Evolutionary conservation across 352 stramenopile species (phyloP), one percentile per base, ranked within the genome.

Genomic region (Phytophthora palmivora): DNA sequence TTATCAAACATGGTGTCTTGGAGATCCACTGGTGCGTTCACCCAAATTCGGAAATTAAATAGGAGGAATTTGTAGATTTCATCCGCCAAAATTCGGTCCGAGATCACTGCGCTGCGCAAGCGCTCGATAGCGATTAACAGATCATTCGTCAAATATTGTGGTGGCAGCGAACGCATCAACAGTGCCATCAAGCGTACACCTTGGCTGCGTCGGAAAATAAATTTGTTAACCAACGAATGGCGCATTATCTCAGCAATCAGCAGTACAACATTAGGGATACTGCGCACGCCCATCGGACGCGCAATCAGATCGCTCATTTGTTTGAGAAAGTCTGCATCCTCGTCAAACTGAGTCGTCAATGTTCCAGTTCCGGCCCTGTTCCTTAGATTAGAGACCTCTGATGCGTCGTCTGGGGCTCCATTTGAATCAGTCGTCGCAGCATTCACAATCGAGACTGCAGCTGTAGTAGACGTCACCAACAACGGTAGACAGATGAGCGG

Each of bases 21-120:
- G 12, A 94, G 53, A 33, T 85, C 79, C 8, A 88, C 76, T 0
- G 87, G 67, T 1, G 84, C 87, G 18, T 92, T 92, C 19, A 94
- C 78, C 87, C 87, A 95, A 26, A 95, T 72, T 5, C 84, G 83
- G 44, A 95, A 94, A 56, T 95, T 94, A 70, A 92, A 95, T 9
- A 95, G 65, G 52, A 95, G 48, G 42, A 89, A 87, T 55, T 91
- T 92, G 64, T 87, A 88, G 33, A 94, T 91, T 46, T 95, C 87
- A 42, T 94, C 85, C 1, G 82, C 71, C 22, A 95, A 52, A 54
- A 78, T 91, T 16, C 84, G 83, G 57, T 95, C 87, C 11, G 87
- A 92, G 24, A 91, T 83, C 22, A 94, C 84, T 14, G 84, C 85
- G 51, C 75, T 91, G 15, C 82, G 77, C 6, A 94, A 59, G 1